Base-by-base conservation (phyloP, 352 stramenopile genomes). In the Phytophthora quininea region DNA sequence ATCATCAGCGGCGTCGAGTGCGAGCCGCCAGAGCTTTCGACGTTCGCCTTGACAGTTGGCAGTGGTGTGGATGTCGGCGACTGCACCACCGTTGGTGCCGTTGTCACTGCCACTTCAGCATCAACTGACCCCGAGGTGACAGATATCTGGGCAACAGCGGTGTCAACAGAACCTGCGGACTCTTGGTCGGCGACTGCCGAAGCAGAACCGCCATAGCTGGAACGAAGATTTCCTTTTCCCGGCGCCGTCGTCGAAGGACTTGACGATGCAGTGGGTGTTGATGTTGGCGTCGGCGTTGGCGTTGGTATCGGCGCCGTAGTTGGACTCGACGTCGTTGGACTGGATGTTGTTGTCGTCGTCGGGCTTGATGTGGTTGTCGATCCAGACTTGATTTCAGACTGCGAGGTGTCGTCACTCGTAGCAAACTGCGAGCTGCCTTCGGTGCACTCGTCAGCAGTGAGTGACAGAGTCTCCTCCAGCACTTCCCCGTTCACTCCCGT, bases 381-480 rank as follows among this genome's bases (percentile, higher is more conserved):
- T 24, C 19, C 19, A 24, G 19, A 47, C 35, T 40, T 11, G 35
- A 40, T 11, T 6, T 40, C 19, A 24, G 19, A 24, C 10, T 40
- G 35, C 35, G 35, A 40, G 35, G 40, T 47, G 24, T 53, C 35
- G 14, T 33, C 33, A 62, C 71, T 79, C 1, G 59, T 32, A 30
- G 58, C 58, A 42, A 92, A 89, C 66, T 92, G 83, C 15, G 55
- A 72, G 29, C 49, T 74, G 19, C 79, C 76, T 1, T 85, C 60
- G 1, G 82, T 78, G 50, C 82, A 91, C 45, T 68, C 59, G 14
- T 74, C 74, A 7, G 65, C 59, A 4, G 66, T 58, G 11, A 90
- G 65, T 46, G 79, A 84, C 43, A 90, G 52, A 4, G 73, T 86
- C 47, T 86, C 76, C 31, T 73, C 49, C 50, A 87, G 62, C 30